phyloP scores from a whole-genome alignment of 352 stramenopile genomes.

The Phytophthora megakarya region DNA sequence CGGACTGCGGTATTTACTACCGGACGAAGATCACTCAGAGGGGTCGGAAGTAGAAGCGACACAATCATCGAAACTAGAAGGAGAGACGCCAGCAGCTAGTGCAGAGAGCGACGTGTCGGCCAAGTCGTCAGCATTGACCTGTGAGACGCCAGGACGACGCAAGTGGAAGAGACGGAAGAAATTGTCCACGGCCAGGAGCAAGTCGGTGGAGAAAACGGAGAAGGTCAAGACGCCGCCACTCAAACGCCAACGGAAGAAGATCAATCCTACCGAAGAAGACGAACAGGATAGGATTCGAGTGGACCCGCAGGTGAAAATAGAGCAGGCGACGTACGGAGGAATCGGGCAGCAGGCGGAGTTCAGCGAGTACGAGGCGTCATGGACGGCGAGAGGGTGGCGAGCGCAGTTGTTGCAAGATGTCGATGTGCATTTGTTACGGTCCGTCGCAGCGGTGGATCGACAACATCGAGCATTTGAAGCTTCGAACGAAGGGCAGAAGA shows the following conservation, averaged over 20 bases:
- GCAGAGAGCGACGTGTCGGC: conserved; percentile 12
- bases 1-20: conserved; percentile 33
- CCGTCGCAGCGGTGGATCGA: conserved; percentile 25
- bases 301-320: conserved; percentile 16
- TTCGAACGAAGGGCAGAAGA: conserved; percentile 14
- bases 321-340: conserved; percentile 9
- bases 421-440: conserved; percentile 38
- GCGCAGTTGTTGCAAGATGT: conserved; percentile 36
- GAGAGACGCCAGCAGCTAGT: neutral
- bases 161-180: conserved; percentile 46
- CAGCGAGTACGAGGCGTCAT: conserved; percentile 30
- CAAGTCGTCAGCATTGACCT: conserved; percentile 1
- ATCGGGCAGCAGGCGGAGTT: conserved; percentile 31
- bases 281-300: conserved; percentile 21
- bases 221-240: neutral
- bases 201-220: conserved; percentile 12
- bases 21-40: conserved; percentile 27
- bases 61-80: conserved; percentile 6
- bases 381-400: conserved; percentile 34
- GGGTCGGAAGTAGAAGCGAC: conserved; percentile 26
- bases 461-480: conserved; percentile 17
- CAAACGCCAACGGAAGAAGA: conserved; percentile 18
- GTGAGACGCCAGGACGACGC: conserved; percentile 5
- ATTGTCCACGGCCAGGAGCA: conserved; percentile 30
- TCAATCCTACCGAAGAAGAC: conserved; percentile 3